These are phyloP conservation scores for Zygosaccharomyces pseudobailii DNA, from an alignment of 1,139 yeast species.

Conservation along the genomic window DNA sequence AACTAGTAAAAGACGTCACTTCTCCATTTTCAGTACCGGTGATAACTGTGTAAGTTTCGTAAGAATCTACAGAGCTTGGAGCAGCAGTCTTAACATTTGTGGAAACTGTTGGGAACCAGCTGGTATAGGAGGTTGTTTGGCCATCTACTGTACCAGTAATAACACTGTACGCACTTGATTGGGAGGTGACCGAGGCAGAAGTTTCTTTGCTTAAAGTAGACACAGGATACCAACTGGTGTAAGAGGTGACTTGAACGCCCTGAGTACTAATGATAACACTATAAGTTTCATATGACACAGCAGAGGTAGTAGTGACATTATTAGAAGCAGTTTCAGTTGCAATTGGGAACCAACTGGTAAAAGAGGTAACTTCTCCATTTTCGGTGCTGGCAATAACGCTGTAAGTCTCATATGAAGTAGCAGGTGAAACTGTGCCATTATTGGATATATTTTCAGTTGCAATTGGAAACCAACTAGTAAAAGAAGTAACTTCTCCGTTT, in stretches of 20 bases:
- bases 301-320: too few species aligned
- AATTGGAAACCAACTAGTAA: slow-evolving; percentile 15
- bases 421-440: slow-evolving; percentile 3
- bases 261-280: slow-evolving; percentile 5
- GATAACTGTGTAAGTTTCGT: slow-evolving; percentile 7
- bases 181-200: background rate
- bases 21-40: slow-evolving; percentile 7
- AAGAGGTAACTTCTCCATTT: slow-evolving; percentile 6
- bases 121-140: slow-evolving; percentile 4
- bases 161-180: slow-evolving; percentile 1
- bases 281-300: slow-evolving; percentile 2
- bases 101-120: slow-evolving; percentile 12
- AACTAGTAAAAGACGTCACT: slow-evolving; percentile 9
- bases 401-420: slow-evolving; percentile 6
- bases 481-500: slow-evolving; percentile 11
- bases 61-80: slow-evolving; percentile 1
- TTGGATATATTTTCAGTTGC: background rate
- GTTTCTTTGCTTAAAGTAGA: background rate
- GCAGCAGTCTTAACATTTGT: background rate
- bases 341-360: slow-evolving; percentile 12
- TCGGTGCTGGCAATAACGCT: slow-evolving; percentile 6
- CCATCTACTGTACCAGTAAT: slow-evolving; percentile 7
- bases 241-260: slow-evolving; percentile 5
- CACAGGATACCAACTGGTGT: slow-evolving; percentile 10
- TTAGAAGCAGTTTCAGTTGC: slow-evolving; percentile 3